phyloP scores from a whole-genome alignment of 139 green algal genomes.

The Closterium sp. region DNA sequence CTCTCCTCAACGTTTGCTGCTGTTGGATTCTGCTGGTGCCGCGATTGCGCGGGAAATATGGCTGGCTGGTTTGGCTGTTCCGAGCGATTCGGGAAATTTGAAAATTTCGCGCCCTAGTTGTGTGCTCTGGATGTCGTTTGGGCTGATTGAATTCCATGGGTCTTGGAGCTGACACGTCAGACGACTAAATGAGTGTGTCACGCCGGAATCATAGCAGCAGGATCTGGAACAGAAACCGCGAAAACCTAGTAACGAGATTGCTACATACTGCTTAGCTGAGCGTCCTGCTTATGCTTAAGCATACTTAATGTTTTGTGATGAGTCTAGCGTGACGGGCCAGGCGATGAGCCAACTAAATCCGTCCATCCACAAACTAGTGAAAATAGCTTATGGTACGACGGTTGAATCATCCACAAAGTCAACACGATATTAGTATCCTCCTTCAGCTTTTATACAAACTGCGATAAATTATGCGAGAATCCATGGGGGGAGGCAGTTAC shows the following conservation, averaged over 20 bases:
- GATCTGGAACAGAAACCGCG: neutral
- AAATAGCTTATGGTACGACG: too few species aligned
- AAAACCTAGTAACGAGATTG: neutral
- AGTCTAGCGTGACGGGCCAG: too few species aligned
- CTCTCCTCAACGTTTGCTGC: too few species aligned
- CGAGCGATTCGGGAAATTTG: neutral
- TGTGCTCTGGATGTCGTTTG: too few species aligned
- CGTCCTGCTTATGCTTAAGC: too few species aligned
- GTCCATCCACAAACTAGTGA: too few species aligned
- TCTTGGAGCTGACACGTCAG: neutral
- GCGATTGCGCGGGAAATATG: neutral
- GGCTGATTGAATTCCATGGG: neutral
- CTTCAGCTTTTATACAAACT: too few species aligned
- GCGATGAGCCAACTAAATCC: too few species aligned
- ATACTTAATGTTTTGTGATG: too few species aligned
- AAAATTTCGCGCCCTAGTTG: neutral
- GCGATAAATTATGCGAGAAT: neutral
- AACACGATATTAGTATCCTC: too few species aligned
- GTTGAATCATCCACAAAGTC: too few species aligned
- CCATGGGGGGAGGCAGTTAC: neutral
- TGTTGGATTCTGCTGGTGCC: neutral
- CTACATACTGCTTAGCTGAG: too few species aligned
- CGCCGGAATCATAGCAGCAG: neutral
- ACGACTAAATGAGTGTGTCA: neutral
- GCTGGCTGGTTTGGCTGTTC: neutral